Base-by-base conservation (phyloP, 1,139 yeast species). In the Taiozyma onychis region DNA sequence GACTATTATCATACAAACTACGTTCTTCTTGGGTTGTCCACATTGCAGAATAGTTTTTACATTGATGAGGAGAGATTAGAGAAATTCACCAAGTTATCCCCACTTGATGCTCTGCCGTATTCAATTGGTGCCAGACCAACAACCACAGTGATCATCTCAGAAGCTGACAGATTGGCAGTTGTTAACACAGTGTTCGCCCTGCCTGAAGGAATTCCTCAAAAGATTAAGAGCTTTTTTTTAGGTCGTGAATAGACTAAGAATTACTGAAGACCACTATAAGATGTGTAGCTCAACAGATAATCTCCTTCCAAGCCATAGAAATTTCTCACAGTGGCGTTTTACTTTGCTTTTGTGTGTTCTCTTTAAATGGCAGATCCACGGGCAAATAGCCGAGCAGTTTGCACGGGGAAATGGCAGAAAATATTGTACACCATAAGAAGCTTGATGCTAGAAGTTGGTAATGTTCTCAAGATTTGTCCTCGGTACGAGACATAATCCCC, bases 1-100 rank as follows among this genome's bases (percentile, higher is more conserved):
- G 99, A 93, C 65, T 86, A 85, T 48, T 95, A 93, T 66, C 99
- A 93, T 64, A 85, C 97, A 2, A 90, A 91, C 65, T 95, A 93
- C 64, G 81, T 85, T 0, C 69, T 91, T 3, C 71, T 86, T 49
- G 99, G 99, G 0, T 70, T 93, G 39, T 80, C 95, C 43, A 73
- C 81, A 41, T 75, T 85, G 6, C 93, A 88, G 58, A 75, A 83
- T 59, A 54, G 63, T n/a, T 81, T 76, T 60, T 43, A 50, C 2
- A 64, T 70, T 44, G 58, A 56, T n/a, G 59, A 58, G 1, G 57
- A 59, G 3, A 57, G 61, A 27, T 61, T 65, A 22, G 55, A 53
- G 35, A 52, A 53, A 28, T 44, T 62, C 35, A 34, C 39, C 50
- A 55, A 43, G 24, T 34, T 1, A 60, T 63, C 10, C n/a, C 44